Evolutionary conservation across 148 eudicot genomes (phyloP).

Genomic region (Camellia lanceoleosa): DNA sequence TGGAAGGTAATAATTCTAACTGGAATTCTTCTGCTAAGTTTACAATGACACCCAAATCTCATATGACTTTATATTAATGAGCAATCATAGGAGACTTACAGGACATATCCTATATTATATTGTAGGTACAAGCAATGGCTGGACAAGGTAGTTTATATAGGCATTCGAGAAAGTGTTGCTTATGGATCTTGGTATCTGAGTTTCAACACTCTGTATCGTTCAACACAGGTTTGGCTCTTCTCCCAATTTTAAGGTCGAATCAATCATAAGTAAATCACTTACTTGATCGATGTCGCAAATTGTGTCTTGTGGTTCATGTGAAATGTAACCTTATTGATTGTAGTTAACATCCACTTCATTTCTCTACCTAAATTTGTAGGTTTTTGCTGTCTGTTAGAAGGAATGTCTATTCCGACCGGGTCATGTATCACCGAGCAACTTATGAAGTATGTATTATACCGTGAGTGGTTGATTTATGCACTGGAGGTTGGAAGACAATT

Average conservation of each 20-base stretch:
- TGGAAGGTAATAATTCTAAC: constrained; percentile 34
- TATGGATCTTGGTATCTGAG: constrained; percentile 52
- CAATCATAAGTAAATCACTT: not conserved
- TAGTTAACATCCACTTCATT: not conserved
- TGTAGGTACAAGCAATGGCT: constrained; percentile 46
- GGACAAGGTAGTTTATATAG: constrained; percentile 34
- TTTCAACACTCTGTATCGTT: constrained; percentile 43
- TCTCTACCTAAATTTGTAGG: constrained; percentile 19
- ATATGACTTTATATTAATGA: not conserved
- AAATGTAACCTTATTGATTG: not conserved
- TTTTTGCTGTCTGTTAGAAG: constrained; percentile 49
- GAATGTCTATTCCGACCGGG: constrained; percentile 43
- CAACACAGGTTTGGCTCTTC: constrained; percentile 44
- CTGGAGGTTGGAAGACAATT: constrained; percentile 39
- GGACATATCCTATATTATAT: constrained; percentile 6
- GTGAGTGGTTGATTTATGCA: constrained; percentile 62
- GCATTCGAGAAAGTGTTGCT: constrained; percentile 45
- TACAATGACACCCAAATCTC: not conserved
- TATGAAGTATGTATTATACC: constrained; percentile 50
- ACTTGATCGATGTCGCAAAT: not conserved
- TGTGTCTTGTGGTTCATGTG: not conserved
- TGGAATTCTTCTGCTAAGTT: not conserved
- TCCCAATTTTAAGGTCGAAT: not conserved
- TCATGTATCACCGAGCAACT: constrained; percentile 53
- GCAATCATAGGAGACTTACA: not conserved